Conservation (phyloP, 495 filamentous ascomycete genomes). For the Lophium mytilinum region DNA sequence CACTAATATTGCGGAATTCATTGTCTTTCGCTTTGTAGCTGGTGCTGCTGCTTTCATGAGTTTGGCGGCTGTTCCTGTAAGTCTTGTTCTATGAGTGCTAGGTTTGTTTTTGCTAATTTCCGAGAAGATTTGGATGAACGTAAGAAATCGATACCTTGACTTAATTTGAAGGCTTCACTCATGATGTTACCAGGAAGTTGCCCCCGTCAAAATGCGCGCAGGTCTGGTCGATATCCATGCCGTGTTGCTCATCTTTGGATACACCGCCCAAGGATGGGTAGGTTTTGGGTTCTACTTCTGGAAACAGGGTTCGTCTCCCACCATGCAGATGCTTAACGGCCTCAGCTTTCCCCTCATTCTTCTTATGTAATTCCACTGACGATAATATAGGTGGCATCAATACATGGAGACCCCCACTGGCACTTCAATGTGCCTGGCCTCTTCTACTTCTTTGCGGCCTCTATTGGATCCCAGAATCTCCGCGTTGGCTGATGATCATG, state of each 20-base stretch:
- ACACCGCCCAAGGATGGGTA: slow-evolving; percentile 11
- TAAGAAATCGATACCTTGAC: background rate
- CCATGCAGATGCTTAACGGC: background rate
- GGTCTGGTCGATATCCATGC: slow-evolving; percentile 20
- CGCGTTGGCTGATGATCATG: slow-evolving; percentile 29
- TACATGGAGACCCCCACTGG: slow-evolving; percentile 15
- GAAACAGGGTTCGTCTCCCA: slow-evolving; percentile 1
- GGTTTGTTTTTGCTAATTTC: background rate
- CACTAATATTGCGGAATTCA: slow-evolving; percentile 19
- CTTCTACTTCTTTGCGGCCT: slow-evolving; percentile 10
- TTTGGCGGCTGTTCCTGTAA: slow-evolving; percentile 11
- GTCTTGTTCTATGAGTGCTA: background rate
- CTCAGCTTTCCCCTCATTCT: background rate
- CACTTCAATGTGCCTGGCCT: slow-evolving; percentile 15
- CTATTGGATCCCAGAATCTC: slow-evolving; percentile 26
- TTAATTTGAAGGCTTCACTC: no score
- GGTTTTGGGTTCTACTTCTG: slow-evolving; percentile 31
- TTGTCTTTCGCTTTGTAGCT: slow-evolving; percentile 22
- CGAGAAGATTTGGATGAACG: slow-evolving; percentile 23
- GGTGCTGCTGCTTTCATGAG: slow-evolving; percentile 15
- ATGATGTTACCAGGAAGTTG: background rate
- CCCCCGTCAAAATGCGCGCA: slow-evolving; percentile 16
- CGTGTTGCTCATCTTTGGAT: slow-evolving; percentile 17
- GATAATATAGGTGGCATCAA: slow-evolving; percentile 3
- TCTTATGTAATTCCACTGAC: no score